A percentile compares a stretch with the other conserved stretches of the same genome.
Conservation (phyloP, 2,329 filamentous ascomycete genomes). For the Bertia moriformis region DNA sequence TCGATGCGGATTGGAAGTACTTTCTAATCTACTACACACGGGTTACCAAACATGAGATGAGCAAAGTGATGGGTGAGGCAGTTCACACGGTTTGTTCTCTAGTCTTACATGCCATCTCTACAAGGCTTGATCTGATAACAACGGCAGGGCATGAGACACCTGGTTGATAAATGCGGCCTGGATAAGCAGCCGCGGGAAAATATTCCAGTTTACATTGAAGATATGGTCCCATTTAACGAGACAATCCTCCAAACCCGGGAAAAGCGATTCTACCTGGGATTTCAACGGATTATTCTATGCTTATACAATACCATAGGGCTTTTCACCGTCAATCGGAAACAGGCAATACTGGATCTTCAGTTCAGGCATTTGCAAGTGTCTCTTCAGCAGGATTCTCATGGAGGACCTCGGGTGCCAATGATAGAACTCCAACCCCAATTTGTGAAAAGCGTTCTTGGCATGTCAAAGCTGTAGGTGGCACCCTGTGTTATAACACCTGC, state of each 20-base stretch:
- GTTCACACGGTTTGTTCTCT: conserved; percentile 6
- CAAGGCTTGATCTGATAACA: conserved; percentile 3
- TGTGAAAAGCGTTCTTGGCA: conserved; percentile 9
- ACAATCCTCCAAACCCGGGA: conserved; percentile 7
- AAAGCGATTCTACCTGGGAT: conserved; percentile 8
- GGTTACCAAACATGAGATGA: conserved; percentile 5
- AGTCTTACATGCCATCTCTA: conserved; percentile 1
- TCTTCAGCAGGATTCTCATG: conserved; percentile 7
- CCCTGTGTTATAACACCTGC: neutral
- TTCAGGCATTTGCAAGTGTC: conserved; percentile 8
- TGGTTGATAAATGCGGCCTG: conserved; percentile 7
- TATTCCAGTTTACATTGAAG: conserved; percentile 8
- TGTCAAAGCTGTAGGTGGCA: conserved; percentile 8
- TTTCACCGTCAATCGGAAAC: conserved; percentile 9
- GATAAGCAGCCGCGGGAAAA: conserved; percentile 4
- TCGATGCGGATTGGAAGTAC: conserved; percentile 9
- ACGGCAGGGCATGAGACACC: conserved; percentile 6
- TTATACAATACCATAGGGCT: conserved; percentile 9
- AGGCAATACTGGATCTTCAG: conserved; percentile 7
- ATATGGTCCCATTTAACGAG: conserved; percentile 9
- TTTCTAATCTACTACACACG: conserved; percentile 8
- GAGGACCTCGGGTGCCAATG: conserved; percentile 6
- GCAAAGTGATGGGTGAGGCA: conserved; percentile 6
- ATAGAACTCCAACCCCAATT: conserved; percentile 8
- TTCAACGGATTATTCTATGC: conserved; percentile 9